phyloP scores from a whole-genome alignment of 192 early-diverging fungal species.

The Linnemannia elongata region DNA sequence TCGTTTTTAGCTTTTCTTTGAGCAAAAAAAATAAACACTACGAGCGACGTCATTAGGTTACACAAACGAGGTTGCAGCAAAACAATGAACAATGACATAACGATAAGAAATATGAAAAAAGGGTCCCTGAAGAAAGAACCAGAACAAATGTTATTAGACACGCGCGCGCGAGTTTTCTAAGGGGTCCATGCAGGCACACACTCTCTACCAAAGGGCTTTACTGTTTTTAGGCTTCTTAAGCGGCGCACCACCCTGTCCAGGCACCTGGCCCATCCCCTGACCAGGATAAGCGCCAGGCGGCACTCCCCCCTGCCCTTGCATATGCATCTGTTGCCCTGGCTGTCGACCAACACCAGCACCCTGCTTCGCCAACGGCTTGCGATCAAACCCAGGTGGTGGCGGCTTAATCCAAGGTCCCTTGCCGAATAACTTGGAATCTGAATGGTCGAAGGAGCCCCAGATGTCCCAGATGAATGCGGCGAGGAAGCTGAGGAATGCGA shows the following conservation, averaged over 20 bases:
- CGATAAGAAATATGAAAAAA: no score
- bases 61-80: background rate
- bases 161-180: background rate
- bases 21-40: background rate
- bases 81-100: no score
- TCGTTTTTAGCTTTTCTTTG: background rate
- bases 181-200: background rate
- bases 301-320: background rate
- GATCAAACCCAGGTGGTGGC: constrained; percentile 39
- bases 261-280: constrained; percentile 5
- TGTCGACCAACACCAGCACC: background rate
- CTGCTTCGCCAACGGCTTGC: background rate
- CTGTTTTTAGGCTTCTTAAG: constrained; percentile 32
- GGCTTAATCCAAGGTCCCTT: constrained; percentile 30
- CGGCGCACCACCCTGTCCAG: constrained; percentile 7
- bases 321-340: background rate
- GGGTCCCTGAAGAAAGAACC: no score
- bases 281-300: constrained; percentile 21
- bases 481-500: constrained; percentile 31
- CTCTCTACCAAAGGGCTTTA: constrained; percentile 35
- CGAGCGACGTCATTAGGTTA: background rate
- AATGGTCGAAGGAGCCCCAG: constrained; percentile 43
- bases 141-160: no score
- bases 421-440: constrained; percentile 18
- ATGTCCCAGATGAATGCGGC: constrained; percentile 45